A percentile compares a stretch with the other conserved stretches of the same genome.
Conservation (phyloP, 768 basidiomycete species). For the Serendipita sp. region DNA sequence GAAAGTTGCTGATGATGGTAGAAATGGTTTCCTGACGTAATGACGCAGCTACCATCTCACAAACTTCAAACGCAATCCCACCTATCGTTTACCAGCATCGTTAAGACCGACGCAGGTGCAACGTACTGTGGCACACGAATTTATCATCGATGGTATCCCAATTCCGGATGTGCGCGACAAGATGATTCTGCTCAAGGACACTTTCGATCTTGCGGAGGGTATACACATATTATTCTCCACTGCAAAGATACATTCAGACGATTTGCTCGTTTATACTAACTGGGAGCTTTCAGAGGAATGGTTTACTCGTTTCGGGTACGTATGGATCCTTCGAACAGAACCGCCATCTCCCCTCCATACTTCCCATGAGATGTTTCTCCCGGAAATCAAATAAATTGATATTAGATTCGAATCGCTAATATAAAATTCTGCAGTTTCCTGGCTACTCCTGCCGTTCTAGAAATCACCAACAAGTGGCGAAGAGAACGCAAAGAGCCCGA, state of each 20-base stretch:
- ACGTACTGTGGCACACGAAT: conserved; percentile 28
- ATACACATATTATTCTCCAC: conserved; percentile 53
- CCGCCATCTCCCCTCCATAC: too few relatives aligned
- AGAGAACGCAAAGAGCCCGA: conserved; percentile 66
- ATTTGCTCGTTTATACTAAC: conserved; percentile 71
- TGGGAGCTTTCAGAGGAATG: conserved; percentile 71
- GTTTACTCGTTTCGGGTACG: conserved; percentile 68
- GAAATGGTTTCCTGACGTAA: background rate
- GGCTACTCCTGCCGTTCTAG: conserved; percentile 54
- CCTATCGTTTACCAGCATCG: conserved; percentile 78
- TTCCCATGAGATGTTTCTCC: too few relatives aligned
- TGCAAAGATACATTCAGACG: conserved; percentile 73
- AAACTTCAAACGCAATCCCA: conserved; percentile 71
- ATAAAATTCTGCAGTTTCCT: conserved; percentile 40
- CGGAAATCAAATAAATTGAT: too few relatives aligned
- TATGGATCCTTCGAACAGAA: conserved; percentile 4
- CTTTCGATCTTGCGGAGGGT: conserved; percentile 67
- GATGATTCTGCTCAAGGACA: conserved; percentile 80
- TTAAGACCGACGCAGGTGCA: conserved; percentile 81
- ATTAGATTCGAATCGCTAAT: too few relatives aligned
- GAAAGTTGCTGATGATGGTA: background rate
- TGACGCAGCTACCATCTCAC: conserved; percentile 67
- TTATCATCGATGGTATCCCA: conserved; percentile 71
- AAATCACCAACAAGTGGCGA: conserved; percentile 75
- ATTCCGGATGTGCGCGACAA: conserved; percentile 83